These are phyloP conservation scores for Coemansia furcata DNA, from an alignment of 192 early-diverging fungal genomes.

Conservation along the genomic window DNA sequence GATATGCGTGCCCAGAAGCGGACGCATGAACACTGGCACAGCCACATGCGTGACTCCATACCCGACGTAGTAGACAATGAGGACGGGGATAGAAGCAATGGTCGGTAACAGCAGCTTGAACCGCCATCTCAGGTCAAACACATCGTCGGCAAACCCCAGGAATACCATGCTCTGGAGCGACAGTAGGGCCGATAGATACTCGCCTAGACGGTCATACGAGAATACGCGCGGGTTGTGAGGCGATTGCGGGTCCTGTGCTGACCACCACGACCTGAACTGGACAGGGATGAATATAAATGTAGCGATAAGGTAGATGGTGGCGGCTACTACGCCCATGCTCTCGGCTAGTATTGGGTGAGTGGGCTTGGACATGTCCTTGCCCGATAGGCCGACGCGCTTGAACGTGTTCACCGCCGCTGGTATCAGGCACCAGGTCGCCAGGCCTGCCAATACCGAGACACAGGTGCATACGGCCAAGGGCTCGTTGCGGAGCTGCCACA, in stretches of 20 bases:
- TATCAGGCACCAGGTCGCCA: slow-evolving; percentile 71
- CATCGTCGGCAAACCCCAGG: slow-evolving; percentile 97
- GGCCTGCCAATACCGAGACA: slow-evolving; percentile 66
- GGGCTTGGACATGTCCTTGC: slow-evolving; percentile 79
- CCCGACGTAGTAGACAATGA: slow-evolving; percentile 92
- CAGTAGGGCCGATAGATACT: slow-evolving; percentile 85
- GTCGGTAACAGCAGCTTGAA: slow-evolving; percentile 94
- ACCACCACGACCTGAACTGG: slow-evolving; percentile 86
- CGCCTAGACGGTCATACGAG: slow-evolving; percentile 67
- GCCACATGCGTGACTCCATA: slow-evolving; percentile 84
- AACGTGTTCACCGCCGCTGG: slow-evolving; percentile 67
- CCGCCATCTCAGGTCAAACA: slow-evolving; percentile 93
- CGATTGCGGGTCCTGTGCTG: slow-evolving; percentile 7
- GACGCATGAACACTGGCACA: slow-evolving; percentile 79
- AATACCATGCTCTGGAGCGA: slow-evolving; percentile 96
- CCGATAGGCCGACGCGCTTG: slow-evolving; percentile 72
- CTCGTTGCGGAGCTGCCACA: slow-evolving; percentile 64
- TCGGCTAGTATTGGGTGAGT: slow-evolving; percentile 72
- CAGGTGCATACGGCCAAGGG: slow-evolving; percentile 70
- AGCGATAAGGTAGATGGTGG: slow-evolving; percentile 80
- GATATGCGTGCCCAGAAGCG: slow-evolving; percentile 62
- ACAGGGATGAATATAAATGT: slow-evolving; percentile 94
- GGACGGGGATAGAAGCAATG: slow-evolving; percentile 86
- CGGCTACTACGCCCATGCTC: slow-evolving; percentile 88
- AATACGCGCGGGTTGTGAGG: slow-evolving; percentile 16